Evolutionary conservation across 352 stramenopile genomes (phyloP).

Genomic region (Phytopythium sindhum): DNA sequence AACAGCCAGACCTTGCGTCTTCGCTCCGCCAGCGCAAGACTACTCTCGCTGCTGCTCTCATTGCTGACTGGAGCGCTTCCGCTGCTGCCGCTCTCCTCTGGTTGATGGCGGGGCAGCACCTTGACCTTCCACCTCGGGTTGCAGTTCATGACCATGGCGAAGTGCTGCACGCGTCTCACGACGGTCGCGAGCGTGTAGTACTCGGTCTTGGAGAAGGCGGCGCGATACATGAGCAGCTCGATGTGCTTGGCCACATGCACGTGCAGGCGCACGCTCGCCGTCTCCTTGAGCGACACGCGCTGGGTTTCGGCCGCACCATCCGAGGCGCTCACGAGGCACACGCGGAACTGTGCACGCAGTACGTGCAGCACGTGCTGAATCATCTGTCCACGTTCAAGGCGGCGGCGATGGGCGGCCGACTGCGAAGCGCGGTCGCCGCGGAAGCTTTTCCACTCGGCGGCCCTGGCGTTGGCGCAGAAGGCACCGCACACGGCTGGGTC

Average conservation of each 20-base stretch:
- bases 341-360: constrained; percentile 8
- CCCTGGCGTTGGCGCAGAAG: constrained; percentile 7
- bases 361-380: constrained; percentile 13
- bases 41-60: not conserved
- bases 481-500: constrained; percentile 6
- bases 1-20: constrained; percentile 19
- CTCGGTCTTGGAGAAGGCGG: constrained; percentile 17
- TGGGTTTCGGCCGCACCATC: not conserved
- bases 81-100: not conserved
- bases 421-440: constrained; percentile 2
- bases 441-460: constrained; percentile 10
- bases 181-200: constrained; percentile 14
- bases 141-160: constrained; percentile 18
- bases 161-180: constrained; percentile 19
- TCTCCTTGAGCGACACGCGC: constrained; percentile 9
- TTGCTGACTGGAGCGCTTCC: not conserved
- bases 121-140: constrained; percentile 18
- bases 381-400: constrained; percentile 9
- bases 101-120: constrained; percentile 5
- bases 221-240: constrained; percentile 21
- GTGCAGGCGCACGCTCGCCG: constrained; percentile 12
- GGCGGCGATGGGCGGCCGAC: constrained; percentile 3
- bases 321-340: constrained; percentile 6
- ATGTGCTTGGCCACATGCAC: constrained; percentile 21
- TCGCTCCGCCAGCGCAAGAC: constrained; percentile 10